These are phyloP conservation scores for Trichomonas tenax DNA, from an alignment of 208 protist genomes.

Conservation along the genomic window DNA sequence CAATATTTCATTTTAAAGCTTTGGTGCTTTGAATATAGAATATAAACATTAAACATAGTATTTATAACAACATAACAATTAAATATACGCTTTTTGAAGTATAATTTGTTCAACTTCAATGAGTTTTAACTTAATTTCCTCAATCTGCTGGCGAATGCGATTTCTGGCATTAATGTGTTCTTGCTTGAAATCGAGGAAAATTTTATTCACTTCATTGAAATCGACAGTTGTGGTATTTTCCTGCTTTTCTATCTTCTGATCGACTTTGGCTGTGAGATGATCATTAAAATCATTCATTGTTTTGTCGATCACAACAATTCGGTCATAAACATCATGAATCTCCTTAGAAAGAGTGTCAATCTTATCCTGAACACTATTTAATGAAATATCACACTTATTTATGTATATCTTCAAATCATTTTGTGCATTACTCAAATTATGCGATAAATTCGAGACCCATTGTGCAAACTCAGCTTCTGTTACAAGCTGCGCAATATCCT, in stretches of 20 bases:
- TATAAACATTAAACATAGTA: too few species aligned
- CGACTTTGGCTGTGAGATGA: background rate
- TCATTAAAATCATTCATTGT: background rate
- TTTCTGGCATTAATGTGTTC: background rate
- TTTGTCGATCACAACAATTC: background rate
- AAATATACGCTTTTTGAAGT: background rate
- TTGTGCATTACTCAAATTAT: background rate
- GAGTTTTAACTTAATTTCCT: background rate
- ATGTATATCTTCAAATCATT: background rate
- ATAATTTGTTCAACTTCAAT: background rate
- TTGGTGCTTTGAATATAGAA: too few species aligned
- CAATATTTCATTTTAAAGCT: too few species aligned
- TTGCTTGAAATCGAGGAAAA: background rate
- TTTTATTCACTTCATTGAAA: background rate
- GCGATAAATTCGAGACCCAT: background rate
- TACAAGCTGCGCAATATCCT: background rate
- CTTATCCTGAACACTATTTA: background rate
- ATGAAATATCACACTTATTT: background rate
- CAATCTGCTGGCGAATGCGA: background rate
- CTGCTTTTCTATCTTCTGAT: background rate
- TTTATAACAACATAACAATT: background rate
- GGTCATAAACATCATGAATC: background rate
- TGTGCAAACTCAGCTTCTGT: background rate
- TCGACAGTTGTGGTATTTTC: background rate
- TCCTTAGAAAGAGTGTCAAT: background rate